These are phyloP conservation scores for Apiotrichum sp. DNA, from an alignment of 1,284 basidiomycete genomes.

Conservation along the genomic window DNA sequence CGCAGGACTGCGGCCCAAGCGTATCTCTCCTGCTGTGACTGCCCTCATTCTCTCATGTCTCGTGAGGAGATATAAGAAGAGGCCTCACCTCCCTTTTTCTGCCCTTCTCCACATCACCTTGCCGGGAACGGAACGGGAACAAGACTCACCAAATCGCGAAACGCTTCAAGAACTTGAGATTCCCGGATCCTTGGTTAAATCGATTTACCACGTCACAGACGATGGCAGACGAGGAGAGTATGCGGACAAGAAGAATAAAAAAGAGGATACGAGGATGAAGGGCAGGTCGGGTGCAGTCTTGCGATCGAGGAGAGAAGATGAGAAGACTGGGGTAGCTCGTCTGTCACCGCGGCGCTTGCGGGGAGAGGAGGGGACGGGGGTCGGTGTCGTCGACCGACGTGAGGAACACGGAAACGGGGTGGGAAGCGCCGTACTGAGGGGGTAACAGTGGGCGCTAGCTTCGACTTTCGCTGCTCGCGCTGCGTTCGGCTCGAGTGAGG, in stretches of 20 bases:
- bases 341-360: neutral
- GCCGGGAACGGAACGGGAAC: neutral
- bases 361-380: neutral
- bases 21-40: too few species aligned
- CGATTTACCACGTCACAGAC: neutral
- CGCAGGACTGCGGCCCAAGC: too few species aligned
- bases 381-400: neutral
- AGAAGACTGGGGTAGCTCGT: neutral
- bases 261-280: neutral
- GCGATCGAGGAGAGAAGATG: neutral
- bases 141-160: neutral
- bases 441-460: neutral
- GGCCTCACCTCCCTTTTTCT: too few species aligned
- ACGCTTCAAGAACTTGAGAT: too few species aligned
- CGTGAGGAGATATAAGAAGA: too few species aligned
- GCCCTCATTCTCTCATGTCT: too few species aligned
- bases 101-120: too few species aligned
- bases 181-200: neutral
- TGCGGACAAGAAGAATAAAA: neutral
- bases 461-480: neutral
- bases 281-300: neutral
- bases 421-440: neutral
- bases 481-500: neutral
- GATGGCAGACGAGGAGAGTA: constrained; percentile 1
- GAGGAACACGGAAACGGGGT: neutral